Evolutionary conservation across 352 stramenopile species (phyloP).

Genomic region (Phytophthora sp.): DNA sequence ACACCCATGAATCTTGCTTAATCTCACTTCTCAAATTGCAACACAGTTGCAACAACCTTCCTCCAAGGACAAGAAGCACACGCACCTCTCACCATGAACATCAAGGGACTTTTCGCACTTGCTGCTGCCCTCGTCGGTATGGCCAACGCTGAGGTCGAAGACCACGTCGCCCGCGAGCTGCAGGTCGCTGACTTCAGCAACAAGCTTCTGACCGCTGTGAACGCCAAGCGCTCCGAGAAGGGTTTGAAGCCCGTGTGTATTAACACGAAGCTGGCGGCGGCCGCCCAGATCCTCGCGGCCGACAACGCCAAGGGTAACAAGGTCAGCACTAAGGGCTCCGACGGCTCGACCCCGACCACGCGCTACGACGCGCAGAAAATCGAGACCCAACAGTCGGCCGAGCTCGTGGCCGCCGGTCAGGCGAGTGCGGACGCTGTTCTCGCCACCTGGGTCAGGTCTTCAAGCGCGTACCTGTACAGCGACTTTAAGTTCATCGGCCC

Average conservation of each 20-base stretch:
- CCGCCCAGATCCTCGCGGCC: constrained; percentile 25
- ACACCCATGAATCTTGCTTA: not conserved
- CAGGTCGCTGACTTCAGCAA: constrained; percentile 45
- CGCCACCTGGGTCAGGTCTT: constrained; percentile 46
- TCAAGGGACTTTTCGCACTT: constrained; percentile 35
- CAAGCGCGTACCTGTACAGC: constrained; percentile 38
- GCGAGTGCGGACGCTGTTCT: constrained; percentile 31
- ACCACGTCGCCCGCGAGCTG: constrained; percentile 22
- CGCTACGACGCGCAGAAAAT: constrained; percentile 34
- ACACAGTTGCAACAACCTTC: not conserved
- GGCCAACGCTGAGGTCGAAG: constrained; percentile 17
- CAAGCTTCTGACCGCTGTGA: constrained; percentile 40
- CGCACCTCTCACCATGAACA: constrained; percentile 25
- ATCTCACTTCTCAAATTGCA: constrained; percentile 25
- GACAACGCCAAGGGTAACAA: constrained; percentile 35
- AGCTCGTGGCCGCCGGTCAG: constrained; percentile 52
- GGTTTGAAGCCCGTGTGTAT: constrained; percentile 39
- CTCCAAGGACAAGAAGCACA: constrained; percentile 3
- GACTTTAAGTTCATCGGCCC: constrained; percentile 34
- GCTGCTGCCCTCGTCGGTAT: constrained; percentile 24
- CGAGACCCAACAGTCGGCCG: constrained; percentile 19
- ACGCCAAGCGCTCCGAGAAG: constrained; percentile 42
- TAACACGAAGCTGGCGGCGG: constrained; percentile 38
- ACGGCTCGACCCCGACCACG: constrained; percentile 35
- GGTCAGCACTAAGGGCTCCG: constrained; percentile 32